Conservation (phyloP, 345 rosid genomes). For the Salix koriyanagi region DNA sequence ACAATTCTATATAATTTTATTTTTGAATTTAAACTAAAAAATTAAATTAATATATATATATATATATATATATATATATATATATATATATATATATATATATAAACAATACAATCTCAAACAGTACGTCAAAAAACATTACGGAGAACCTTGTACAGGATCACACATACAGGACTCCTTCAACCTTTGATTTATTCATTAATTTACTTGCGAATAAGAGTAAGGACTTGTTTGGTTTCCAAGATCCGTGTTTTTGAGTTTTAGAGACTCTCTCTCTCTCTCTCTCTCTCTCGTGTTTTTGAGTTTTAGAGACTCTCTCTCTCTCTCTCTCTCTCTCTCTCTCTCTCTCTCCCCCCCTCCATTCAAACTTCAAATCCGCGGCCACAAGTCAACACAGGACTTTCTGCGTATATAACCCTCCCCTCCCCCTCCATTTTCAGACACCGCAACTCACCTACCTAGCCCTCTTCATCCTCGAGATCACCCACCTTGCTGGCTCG, state of each 20-base stretch:
- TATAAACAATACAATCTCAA: too few species aligned
- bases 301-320: neutral
- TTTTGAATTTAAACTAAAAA: too few species aligned
- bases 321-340: too few species aligned
- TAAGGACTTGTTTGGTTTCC: neutral
- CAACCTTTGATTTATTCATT: neutral
- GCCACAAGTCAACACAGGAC: constrained; percentile 11
- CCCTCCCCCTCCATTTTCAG: neutral
- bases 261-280: neutral
- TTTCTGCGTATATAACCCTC: neutral
- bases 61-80: too few species aligned
- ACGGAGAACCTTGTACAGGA: too few species aligned
- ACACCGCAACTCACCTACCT: neutral
- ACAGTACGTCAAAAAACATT: too few species aligned
- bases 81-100: too few species aligned
- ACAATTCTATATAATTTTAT: too few species aligned
- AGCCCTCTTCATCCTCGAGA: neutral
- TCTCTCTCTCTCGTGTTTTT: too few species aligned
- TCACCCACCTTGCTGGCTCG: neutral
- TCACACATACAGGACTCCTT: neutral
- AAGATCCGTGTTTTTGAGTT: neutral
- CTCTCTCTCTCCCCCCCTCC: too few species aligned
- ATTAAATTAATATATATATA: too few species aligned
- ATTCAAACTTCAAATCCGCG: constrained; percentile 20
- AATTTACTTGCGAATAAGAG: neutral